These are phyloP conservation scores for Cercospora sp. DNA, from an alignment of 2,329 filamentous ascomycete species.

Conservation along the genomic window DNA sequence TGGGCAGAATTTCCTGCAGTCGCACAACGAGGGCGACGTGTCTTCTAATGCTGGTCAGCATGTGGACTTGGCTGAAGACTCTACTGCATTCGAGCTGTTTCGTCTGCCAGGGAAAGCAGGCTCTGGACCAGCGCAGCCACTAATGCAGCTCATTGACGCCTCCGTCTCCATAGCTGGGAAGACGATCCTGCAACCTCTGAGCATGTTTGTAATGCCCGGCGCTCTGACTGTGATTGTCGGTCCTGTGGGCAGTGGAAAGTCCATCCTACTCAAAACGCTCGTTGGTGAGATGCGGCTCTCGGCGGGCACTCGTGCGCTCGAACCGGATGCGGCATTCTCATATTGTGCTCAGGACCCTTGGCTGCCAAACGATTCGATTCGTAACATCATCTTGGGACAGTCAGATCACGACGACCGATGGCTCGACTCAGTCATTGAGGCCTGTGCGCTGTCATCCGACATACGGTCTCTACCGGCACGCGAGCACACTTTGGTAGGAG, in stretches of 20 bases:
- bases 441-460: conserved; percentile 74
- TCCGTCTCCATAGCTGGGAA: conserved; percentile 10
- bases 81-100: conserved; percentile 9
- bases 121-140: neutral
- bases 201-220: neutral
- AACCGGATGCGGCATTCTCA: conserved; percentile 1
- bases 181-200: conserved; percentile 12
- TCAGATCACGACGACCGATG: conserved; percentile 59
- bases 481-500: conserved; percentile 77
- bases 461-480: conserved; percentile 74
- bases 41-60: neutral
- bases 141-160: conserved; percentile 5
- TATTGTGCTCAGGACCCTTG: conserved; percentile 27
- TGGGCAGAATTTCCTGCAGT: conserved; percentile 22
- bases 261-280: conserved; percentile 19
- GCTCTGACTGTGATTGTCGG: conserved; percentile 18
- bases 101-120: neutral
- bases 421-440: conserved; percentile 68
- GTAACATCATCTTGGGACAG: conserved; percentile 17
- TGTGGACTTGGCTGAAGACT: neutral
- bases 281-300: conserved; percentile 16
- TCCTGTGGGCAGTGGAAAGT: conserved; percentile 20
- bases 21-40: neutral
- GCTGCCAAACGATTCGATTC: conserved; percentile 25
- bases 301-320: neutral